phyloP scores from a whole-genome alignment of 768 basidiomycete species.

The Suillus hirtellus region DNA sequence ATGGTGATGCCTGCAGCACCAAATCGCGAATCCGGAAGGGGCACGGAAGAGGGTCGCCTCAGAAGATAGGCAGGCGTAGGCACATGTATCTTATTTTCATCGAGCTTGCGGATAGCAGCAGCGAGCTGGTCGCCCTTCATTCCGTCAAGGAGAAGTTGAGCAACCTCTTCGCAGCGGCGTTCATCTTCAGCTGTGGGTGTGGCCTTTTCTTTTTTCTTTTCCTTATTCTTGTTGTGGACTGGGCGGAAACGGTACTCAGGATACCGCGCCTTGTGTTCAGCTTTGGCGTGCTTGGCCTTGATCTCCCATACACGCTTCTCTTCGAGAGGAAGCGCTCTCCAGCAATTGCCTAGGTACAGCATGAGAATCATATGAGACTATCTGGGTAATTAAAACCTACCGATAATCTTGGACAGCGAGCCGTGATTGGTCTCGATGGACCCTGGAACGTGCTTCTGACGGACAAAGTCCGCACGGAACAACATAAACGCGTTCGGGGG shows the following conservation, averaged over 20 bases:
- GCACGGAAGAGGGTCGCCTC: slow-evolving; percentile 64
- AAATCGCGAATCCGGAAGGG: slow-evolving; percentile 46
- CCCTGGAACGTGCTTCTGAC: slow-evolving; percentile 50
- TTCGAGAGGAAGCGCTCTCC: slow-evolving; percentile 68
- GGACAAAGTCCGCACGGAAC: slow-evolving; percentile 37
- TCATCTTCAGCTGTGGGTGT: slow-evolving; percentile 27
- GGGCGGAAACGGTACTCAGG: slow-evolving; percentile 60
- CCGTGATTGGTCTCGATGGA: slow-evolving; percentile 52
- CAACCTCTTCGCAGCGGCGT: slow-evolving; percentile 51
- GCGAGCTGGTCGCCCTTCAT: slow-evolving; percentile 72
- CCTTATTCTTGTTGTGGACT: slow-evolving; percentile 48
- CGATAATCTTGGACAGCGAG: slow-evolving; percentile 51
- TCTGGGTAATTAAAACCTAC: slow-evolving; percentile 13
- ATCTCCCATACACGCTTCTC: slow-evolving; percentile 76
- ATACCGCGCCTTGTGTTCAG: slow-evolving; percentile 65
- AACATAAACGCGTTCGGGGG: slow-evolving; percentile 38
- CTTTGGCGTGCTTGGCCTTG: slow-evolving; percentile 72
- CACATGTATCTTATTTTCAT: slow-evolving; percentile 27
- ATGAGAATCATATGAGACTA: not conserved
- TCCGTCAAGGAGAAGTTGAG: slow-evolving; percentile 62
- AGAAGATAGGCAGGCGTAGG: slow-evolving; percentile 35
- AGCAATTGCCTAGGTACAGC: slow-evolving; percentile 43
- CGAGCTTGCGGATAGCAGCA: slow-evolving; percentile 56
- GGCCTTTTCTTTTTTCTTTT: slow-evolving; percentile 38
- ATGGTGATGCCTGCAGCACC: slow-evolving; percentile 39